Evolutionary conservation across 2,329 filamentous ascomycete species (phyloP), one percentile per base, ranked within the genome.

Genomic region (Leptodontidium sp.): DNA sequence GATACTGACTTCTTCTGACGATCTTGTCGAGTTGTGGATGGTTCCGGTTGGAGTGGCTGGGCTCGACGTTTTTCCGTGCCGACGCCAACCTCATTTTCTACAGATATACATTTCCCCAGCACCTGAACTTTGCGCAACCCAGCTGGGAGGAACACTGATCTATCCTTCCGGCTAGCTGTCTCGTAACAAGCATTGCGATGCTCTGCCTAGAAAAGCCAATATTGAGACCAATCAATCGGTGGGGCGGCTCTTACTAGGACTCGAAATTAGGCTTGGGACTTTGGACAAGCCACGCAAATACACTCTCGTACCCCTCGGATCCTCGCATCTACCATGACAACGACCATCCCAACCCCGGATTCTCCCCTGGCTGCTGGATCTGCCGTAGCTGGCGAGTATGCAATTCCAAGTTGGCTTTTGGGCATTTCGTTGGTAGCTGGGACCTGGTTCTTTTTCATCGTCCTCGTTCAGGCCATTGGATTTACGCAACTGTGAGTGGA

Each of bases 381-480:
- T 32, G 55, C 47, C 8, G 53, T 15, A 32, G 35, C 21, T 55
- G 45, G 7, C 1, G 9, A 68, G 29, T 52, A 73, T 73, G 76
- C 68, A 32, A 72, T 69, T 62, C 71, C 73, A 43, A 69, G 71
- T 12, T 73, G 65, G 40, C 62, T 75, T 17, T 73, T 75, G 47
- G 66, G 64, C 1, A 63, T 84, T 61, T 86, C 87, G 72, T 79
- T 80, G 65, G 78, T 81, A 61, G 86, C 83, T 72, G 80, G 87
- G 49, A 74, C 83, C 70, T 90, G 89, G 87, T 85, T 82, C 74
- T 77, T 79, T 64, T 74, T 84, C 43, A 82, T 91, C 32, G 75
- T 87, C 50, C 50, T 84, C 6, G 85, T 90, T 35, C 86, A 90
- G 73, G 75, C 75, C 40, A 83, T 90, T 64, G 88, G 88, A 67